Percentiles rank a stretch among this genome's conserved stretches.
Evolutionary conservation across 768 basidiomycete genomes (phyloP).

Genomic region (Amanita subjunquillea): DNA sequence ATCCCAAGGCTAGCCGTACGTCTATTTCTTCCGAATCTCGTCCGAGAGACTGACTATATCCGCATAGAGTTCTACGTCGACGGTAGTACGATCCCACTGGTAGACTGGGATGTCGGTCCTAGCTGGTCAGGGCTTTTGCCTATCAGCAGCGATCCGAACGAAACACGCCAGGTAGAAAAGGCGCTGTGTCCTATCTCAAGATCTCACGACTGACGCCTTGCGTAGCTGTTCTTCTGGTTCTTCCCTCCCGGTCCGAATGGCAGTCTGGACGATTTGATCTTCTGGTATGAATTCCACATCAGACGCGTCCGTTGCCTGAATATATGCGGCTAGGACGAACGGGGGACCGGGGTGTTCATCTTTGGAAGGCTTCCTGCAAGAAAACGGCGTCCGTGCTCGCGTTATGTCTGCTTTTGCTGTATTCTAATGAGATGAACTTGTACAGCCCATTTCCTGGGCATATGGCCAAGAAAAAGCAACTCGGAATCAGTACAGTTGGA

Average conservation of each 20-base stretch:
- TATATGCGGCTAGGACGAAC: slow-evolving; percentile 43
- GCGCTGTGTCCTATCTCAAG: background rate
- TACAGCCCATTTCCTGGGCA: slow-evolving; percentile 59
- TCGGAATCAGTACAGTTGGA: slow-evolving; percentile 64
- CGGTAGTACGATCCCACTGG: slow-evolving; percentile 52
- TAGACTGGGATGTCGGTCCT: slow-evolving; percentile 65
- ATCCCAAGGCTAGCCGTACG: slow-evolving; percentile 53
- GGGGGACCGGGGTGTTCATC: slow-evolving; percentile 78
- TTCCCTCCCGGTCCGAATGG: slow-evolving; percentile 72
- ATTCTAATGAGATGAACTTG: background rate
- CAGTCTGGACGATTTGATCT: slow-evolving; percentile 62
- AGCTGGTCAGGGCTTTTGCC: slow-evolving; percentile 70
- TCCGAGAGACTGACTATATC: background rate
- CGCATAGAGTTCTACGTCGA: slow-evolving; percentile 58
- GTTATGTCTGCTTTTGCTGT: background rate
- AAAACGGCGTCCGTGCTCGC: slow-evolving; percentile 50
- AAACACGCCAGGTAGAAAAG: slow-evolving; percentile 51
- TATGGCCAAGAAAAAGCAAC: slow-evolving; percentile 55
- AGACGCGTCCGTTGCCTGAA: background rate
- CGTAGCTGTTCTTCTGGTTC: slow-evolving; percentile 75
- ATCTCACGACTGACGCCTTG: background rate
- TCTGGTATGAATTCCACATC: slow-evolving; percentile 38
- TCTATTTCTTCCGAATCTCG: background rate
- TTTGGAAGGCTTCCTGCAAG: slow-evolving; percentile 60
- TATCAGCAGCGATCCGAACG: slow-evolving; percentile 47